These are phyloP conservation scores for Phytophthora tentaculata DNA, from an alignment of 352 stramenopile species.

Conservation along the genomic window DNA sequence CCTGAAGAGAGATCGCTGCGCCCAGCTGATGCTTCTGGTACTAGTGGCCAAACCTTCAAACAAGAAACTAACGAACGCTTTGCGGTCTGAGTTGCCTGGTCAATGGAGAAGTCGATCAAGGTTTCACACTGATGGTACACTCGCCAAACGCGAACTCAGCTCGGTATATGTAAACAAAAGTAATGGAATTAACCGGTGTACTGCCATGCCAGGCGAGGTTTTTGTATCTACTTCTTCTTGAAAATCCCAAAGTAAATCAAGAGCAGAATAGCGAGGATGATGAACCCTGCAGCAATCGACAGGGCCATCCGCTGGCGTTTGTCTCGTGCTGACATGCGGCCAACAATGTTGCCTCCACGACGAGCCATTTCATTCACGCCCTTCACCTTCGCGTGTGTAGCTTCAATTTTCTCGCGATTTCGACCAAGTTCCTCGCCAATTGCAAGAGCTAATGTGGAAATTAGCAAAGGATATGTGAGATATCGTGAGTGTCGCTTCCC, in stretches of 20 bases:
- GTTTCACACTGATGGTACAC: not conserved
- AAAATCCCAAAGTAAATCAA: constrained; percentile 92
- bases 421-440: constrained; percentile 85
- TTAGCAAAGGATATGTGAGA: constrained; percentile 1
- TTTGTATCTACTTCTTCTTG: constrained; percentile 67
- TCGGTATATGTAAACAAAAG: constrained; percentile 29
- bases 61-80: constrained; percentile 70
- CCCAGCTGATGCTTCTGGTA: constrained; percentile 38
- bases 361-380: constrained; percentile 86
- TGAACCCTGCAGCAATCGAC: constrained; percentile 76
- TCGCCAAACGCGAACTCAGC: not conserved
- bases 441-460: constrained; percentile 51
- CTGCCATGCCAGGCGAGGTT: constrained; percentile 2
- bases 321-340: constrained; percentile 85
- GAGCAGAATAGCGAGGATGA: constrained; percentile 82
- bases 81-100: constrained; percentile 48
- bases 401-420: constrained; percentile 88
- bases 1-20: constrained; percentile 38
- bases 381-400: constrained; percentile 86
- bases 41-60: constrained; percentile 57
- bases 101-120: not conserved
- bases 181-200: constrained; percentile 30
- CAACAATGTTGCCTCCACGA: constrained; percentile 81
- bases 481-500: not conserved
- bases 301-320: constrained; percentile 81